A percentile compares a stretch with the other conserved stretches of the same genome.
Conservation (phyloP, 2,329 filamentous ascomycete genomes). For the Exophiala alcalophila region DNA sequence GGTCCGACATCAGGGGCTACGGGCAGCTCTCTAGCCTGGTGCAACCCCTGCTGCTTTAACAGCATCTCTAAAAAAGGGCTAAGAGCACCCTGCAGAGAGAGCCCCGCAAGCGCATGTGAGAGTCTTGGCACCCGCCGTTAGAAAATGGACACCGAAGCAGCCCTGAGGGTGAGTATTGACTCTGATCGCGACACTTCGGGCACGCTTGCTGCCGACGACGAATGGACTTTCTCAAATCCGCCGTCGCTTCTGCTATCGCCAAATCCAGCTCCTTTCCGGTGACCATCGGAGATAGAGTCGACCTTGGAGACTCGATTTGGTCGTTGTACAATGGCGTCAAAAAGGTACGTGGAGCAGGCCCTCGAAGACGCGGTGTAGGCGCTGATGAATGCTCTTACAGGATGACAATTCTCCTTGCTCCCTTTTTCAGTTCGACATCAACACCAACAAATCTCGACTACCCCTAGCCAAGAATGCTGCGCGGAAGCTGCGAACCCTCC, state of each 20-base stretch:
- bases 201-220: no score
- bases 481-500: slow-evolving; percentile 86
- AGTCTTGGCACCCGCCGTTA: no score
- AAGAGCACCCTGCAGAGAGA: no score
- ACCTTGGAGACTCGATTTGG: slow-evolving; percentile 92
- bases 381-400: slow-evolving; percentile 46
- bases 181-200: no score
- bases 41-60: no score
- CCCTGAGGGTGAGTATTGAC: no score
- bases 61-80: no score
- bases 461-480: slow-evolving; percentile 90
- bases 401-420: slow-evolving; percentile 93
- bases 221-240: slow-evolving; percentile 98
- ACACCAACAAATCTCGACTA: slow-evolving; percentile 72
- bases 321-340: slow-evolving; percentile 92
- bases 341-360: slow-evolving; percentile 57
- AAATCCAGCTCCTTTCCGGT: slow-evolving; percentile 93
- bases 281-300: slow-evolving; percentile 85
- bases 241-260: slow-evolving; percentile 92
- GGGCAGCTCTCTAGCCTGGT: no score
- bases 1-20: no score
- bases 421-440: slow-evolving; percentile 93
- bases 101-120: no score
- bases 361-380: not conserved
- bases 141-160: no score